A percentile compares a stretch with the other conserved stretches of the same genome.
These are phyloP conservation scores for Amoeboaphelidium protococcarum DNA, from an alignment of 371 early-diverging fungal genomes.

Conservation along the genomic window DNA sequence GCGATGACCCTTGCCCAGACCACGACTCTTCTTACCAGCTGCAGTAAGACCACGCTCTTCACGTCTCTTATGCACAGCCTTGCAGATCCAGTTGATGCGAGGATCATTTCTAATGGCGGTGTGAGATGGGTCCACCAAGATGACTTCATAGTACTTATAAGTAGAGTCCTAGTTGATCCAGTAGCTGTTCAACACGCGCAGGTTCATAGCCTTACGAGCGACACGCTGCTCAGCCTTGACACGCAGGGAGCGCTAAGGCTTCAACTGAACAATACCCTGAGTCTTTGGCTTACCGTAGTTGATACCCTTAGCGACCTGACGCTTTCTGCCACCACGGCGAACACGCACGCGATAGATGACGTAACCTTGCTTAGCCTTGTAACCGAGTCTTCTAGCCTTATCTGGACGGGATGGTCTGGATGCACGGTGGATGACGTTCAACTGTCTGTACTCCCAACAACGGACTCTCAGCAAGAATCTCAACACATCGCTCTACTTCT, in stretches of 20 bases:
- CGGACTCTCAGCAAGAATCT: conserved; percentile 92
- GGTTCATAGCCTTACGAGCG: conserved; percentile 74
- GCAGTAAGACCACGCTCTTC: conserved; percentile 94
- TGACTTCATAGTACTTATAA: conserved; percentile 97
- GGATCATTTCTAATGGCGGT: conserved; percentile 91
- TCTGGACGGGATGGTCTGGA: conserved; percentile 94
- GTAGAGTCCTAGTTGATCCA: conserved; percentile 95
- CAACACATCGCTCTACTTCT: conserved; percentile 97
- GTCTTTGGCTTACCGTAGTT: conserved; percentile 90
- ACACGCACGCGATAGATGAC: conserved; percentile 93
- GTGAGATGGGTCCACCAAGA: conserved; percentile 89
- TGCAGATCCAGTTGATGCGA: conserved; percentile 96
- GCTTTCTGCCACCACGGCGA: conserved; percentile 93
- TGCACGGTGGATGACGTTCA: conserved; percentile 87
- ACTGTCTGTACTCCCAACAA: conserved; percentile 97
- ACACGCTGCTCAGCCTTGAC: conserved; percentile 90
- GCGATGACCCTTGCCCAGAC: conserved; percentile 88
- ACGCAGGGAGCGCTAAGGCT: conserved; percentile 75
- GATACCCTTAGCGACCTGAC: conserved; percentile 86
- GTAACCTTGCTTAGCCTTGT: conserved; percentile 97
- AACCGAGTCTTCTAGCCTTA: conserved; percentile 95
- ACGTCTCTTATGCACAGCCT: conserved; percentile 90
- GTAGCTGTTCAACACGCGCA: conserved; percentile 95
- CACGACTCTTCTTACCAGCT: conserved; percentile 89
- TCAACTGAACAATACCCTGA: conserved; percentile 93